Evolutionary conservation across 2,329 filamentous ascomycete genomes (phyloP), one percentile per base, ranked within the genome.

Genomic region (Colletotrichum cuscutae): DNA sequence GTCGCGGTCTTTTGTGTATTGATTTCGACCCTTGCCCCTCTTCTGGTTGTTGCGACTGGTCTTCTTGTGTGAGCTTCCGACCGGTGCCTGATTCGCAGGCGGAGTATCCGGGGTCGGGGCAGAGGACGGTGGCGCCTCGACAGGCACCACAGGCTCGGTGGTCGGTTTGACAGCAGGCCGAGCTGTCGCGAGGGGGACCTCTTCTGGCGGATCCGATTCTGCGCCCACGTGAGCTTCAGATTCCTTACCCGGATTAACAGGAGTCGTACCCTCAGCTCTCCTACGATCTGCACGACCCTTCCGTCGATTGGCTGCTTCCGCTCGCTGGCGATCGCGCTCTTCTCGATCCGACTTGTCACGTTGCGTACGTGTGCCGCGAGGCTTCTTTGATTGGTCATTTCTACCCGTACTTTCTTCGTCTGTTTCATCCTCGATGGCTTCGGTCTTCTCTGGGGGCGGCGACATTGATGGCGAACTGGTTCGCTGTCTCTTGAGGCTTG

Each of bases 281-380:
- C 95, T 90, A 75, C 94, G 89, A 76, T 97, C 95, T 54, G 93
- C 92, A 68, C 95, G 90, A 63, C 93, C 94, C 86, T 96, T 97
- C 73, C 95, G 89, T 81, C 95, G 94, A 77, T 89, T 94, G 28
- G 92, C 91, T 42, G 93, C 91, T 79, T 98, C 95, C 35, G 89
- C 88, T 68, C 92, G 89, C 76, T 92, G 91, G 59, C 89, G 87
- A 77, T 97, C 95, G 65, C 90, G 90, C 75, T 97, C 94, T 77
- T 94, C 93, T 72, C 90, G 89, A 74, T 93, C 89, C 54, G 90
- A 88, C 75, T 88, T 90, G 75, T 93, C 90, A 54, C 88, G 88
- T 73, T 91, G 89, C 69, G 85, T 88, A 65, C 92, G 89, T 30
- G 86, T 86, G 74, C 85, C 88, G 66, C 92, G 88, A 52, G 89